Base-by-base conservation (phyloP, 179 eudicot species). In the Amaranthus tricolor region DNA sequence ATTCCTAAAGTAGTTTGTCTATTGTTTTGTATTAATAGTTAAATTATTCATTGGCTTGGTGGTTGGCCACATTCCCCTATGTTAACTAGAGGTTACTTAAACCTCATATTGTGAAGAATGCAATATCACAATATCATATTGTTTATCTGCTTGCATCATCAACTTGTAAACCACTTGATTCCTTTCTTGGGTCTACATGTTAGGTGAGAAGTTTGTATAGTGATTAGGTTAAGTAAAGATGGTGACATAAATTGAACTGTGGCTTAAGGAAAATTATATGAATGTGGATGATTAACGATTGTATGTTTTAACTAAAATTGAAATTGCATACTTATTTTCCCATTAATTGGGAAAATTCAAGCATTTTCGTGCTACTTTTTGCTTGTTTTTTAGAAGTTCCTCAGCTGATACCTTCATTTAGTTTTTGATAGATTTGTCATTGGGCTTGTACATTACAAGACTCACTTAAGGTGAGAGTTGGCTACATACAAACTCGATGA, bases 341-440 rank as follows among this genome's bases (percentile, higher is more conserved):
- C 83, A 79, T 86, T 89, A 8, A n/a, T 63, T 12, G 65, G 58
- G 74, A 43, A 61, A 13, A 3, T 62, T 40, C 10, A 48, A 62
- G 48, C 66, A 13, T 31, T 31, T 31, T 31, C 40, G 66, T 6
- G 19, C 40, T 19, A 40, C 17, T 0, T 24, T 14, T 15, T 40
- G 40, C 40, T 31, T 31, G 40, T 14, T 12, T 13, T 31, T 14
- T 62, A 62, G 6, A 40, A 6, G 50, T 40, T 40, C 49, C 19
- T 62, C 49, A 0, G 49, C 10, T 31, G 40, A 31, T 31, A 31
- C 40, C 40, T 31, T 31, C 40, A 31, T 31, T 31, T 31, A 31
- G 40, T 31, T 31, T 31, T 4, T 31, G 40, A 31, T 31, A 31
- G 40, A 31, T 31, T 31, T 31, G 40, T 31, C 40, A 31, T 31